These are phyloP conservation scores for Paraglomus brasilianum DNA, from an alignment of 192 early-diverging fungal species.

Conservation along the genomic window DNA sequence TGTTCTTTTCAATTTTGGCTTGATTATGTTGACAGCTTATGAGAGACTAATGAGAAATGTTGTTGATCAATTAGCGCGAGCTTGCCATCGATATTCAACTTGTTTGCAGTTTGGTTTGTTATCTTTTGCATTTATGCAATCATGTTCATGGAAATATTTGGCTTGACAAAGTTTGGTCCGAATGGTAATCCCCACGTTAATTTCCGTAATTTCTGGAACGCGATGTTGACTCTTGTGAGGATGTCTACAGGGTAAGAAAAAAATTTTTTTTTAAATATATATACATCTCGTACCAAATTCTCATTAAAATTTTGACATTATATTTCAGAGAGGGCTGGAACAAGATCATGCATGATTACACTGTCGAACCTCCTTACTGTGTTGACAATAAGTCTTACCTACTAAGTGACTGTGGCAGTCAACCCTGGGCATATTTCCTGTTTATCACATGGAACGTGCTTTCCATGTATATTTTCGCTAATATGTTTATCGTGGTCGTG, in stretches of 20 bases:
- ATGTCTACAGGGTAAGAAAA: slow-evolving; percentile 59
- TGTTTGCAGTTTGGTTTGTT: slow-evolving; percentile 60
- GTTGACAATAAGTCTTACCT: slow-evolving; percentile 44
- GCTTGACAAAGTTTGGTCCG: slow-evolving; percentile 53
- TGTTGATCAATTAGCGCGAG: slow-evolving; percentile 35
- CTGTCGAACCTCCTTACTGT: slow-evolving; percentile 54
- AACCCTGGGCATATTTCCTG: slow-evolving; percentile 51
- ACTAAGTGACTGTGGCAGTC: slow-evolving; percentile 55
- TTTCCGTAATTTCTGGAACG: slow-evolving; percentile 46
- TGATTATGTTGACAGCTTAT: neutral
- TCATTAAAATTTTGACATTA: too few species aligned
- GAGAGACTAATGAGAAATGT: neutral
- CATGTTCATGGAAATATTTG: slow-evolving; percentile 65
- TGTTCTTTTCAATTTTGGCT: neutral
- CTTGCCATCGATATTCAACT: slow-evolving; percentile 48
- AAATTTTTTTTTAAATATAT: slow-evolving; percentile 9
- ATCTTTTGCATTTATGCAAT: slow-evolving; percentile 55
- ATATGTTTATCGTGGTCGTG: slow-evolving; percentile 63
- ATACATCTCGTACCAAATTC: neutral
- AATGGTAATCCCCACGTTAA: slow-evolving; percentile 50
- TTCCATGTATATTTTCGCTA: slow-evolving; percentile 68
- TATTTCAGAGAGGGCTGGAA: slow-evolving; percentile 60
- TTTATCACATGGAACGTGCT: slow-evolving; percentile 61
- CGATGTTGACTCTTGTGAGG: slow-evolving; percentile 50
- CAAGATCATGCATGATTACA: slow-evolving; percentile 59